phyloP scores from a whole-genome alignment of 768 basidiomycete genomes.

The Fomitopsis serialis region DNA sequence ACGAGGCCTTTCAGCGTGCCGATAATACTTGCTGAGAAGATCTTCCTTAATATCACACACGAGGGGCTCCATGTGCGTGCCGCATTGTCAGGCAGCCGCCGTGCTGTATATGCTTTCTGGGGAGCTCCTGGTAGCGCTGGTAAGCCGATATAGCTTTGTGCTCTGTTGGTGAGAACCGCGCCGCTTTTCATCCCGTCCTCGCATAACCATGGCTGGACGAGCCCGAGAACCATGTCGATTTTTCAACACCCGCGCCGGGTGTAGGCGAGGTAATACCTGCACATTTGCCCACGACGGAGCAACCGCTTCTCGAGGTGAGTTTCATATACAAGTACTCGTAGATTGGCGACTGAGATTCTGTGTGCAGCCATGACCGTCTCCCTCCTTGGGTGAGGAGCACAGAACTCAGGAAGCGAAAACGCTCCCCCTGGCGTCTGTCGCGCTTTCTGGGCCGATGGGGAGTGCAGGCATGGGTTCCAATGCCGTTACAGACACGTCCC shows the following conservation, averaged over 20 bases:
- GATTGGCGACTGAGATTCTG: too few relatives aligned
- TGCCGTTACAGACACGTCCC: conserved; percentile 38
- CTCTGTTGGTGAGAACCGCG: not conserved
- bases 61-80: too few relatives aligned
- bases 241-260: conserved; percentile 39
- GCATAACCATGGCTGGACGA: not conserved
- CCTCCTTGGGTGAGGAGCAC: not conserved
- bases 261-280: conserved; percentile 38
- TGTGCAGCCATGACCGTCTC: too few relatives aligned
- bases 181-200: not conserved
- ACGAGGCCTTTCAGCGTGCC: too few relatives aligned
- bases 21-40: too few relatives aligned
- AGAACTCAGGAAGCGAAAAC: not conserved
- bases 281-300: conserved; percentile 24
- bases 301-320: too few relatives aligned
- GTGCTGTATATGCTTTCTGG: too few relatives aligned
- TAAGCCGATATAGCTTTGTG: too few relatives aligned
- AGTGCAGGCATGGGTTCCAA: conserved; percentile 39
- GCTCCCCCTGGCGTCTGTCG: conserved; percentile 37
- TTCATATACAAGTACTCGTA: too few relatives aligned
- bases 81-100: too few relatives aligned
- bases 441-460: conserved; percentile 42
- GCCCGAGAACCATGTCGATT: conserved; percentile 30
- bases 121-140: too few relatives aligned
- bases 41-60: too few relatives aligned